Evolutionary conservation across 768 basidiomycete genomes (phyloP), one percentile per base, ranked within the genome.

Genomic region (Pisolithus orientalis): DNA sequence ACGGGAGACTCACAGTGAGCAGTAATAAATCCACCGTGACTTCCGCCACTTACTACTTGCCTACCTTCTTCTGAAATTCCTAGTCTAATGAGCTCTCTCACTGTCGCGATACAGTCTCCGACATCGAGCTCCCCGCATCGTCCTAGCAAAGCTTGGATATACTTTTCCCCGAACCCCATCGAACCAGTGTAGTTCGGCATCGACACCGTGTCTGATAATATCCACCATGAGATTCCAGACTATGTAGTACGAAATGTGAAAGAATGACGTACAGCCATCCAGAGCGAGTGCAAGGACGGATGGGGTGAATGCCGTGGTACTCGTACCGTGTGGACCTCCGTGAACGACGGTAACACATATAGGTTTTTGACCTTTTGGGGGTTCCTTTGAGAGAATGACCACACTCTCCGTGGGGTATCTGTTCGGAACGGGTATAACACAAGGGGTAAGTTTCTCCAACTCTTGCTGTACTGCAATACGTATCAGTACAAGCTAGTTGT

Each of bases 151-250:
- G 67, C 68, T 46, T 73, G 75, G 32, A 87, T 69, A n/a, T 74
- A 75, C n/a, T 64, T 70, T 54, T 88, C 80, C 0, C 86, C 86
- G 51, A 73, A 87, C 3, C 87, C 87, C 31, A 76, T 65, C 1
- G 83, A 83, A 0, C 87, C 87, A 0, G 80, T 82, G 61, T 88
- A 88, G 62, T 86, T 86, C 0, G 80, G 80, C 10, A 77, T 54
- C 1, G 80, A 81, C 6, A 87, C 52, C 0, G 79, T 82, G 58
- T 83, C 86, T 82, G 59, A 47, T 37, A 38, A 25, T 2, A 21
- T 24, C 25, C 25, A 4, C 25, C 6, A 49, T 47, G 5, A 47
- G 44, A 14, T 4, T 14, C 9, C n/a, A 2, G 53, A 27, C 37
- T 24, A 14, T 16, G 17, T 11, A 17, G 2, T 21, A 21, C 2